Evolutionary conservation across 2,329 filamentous ascomycete species (phyloP).

Genomic region (Cercospora sp.): DNA sequence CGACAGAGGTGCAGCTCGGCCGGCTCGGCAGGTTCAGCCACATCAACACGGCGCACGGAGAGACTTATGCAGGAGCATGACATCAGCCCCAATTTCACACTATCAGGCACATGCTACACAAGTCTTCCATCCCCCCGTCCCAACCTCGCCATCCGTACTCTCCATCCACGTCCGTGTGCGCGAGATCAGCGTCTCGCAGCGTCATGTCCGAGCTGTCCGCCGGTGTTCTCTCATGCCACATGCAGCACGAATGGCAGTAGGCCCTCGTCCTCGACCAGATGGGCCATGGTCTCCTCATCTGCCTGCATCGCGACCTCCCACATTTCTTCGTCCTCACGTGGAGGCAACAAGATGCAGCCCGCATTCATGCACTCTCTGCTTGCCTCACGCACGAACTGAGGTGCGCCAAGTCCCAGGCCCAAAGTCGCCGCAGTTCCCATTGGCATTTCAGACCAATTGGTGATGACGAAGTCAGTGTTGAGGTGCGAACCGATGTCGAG

Average conservation of each 20-base stretch:
- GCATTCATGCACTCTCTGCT: conserved; percentile 13
- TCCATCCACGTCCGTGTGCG: background rate
- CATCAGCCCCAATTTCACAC: background rate
- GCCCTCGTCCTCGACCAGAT: conserved; percentile 23
- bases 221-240: conserved; percentile 7
- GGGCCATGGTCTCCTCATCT: conserved; percentile 19
- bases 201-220: background rate
- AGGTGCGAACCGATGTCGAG: conserved; percentile 4
- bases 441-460: conserved; percentile 28
- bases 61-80: background rate
- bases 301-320: conserved; percentile 32
- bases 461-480: conserved; percentile 23
- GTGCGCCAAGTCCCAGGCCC: conserved; percentile 25
- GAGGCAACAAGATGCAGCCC: conserved; percentile 24
- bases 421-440: conserved; percentile 19
- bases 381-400: conserved; percentile 24
- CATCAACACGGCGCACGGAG: background rate
- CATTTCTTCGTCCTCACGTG: conserved; percentile 13
- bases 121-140: background rate
- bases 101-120: background rate
- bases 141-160: background rate
- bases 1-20: background rate
- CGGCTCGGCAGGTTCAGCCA: background rate
- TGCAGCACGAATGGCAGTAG: conserved; percentile 18
- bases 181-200: background rate